A percentile compares a stretch with the other conserved stretches of the same genome.
Conservation (phyloP, 78 protist species). For the Speleostelium caveatum region DNA sequence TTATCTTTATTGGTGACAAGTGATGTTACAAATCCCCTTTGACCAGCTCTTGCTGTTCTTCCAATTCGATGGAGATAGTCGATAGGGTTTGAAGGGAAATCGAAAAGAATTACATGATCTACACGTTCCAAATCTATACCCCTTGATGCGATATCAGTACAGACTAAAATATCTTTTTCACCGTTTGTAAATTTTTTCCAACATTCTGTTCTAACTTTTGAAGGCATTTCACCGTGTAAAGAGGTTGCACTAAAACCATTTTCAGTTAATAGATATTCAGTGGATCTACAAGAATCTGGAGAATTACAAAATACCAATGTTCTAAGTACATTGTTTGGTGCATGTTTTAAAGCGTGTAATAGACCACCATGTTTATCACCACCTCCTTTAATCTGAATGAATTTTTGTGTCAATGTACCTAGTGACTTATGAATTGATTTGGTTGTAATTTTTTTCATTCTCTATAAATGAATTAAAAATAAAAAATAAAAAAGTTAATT, state of each 20-base stretch:
- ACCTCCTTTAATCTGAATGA: conserved; percentile 4
- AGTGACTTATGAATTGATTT: conserved; percentile 46
- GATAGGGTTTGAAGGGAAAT: conserved; percentile 85
- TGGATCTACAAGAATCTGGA: conserved; percentile 70
- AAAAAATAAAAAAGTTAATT: too few species aligned
- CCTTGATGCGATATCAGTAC: conserved; percentile 88
- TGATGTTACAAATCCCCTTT: conserved; percentile 28
- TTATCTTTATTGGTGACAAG: conserved; percentile 55
- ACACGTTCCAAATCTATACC: conserved; percentile 78
- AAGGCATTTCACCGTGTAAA: conserved; percentile 79
- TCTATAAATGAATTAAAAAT: too few species aligned
- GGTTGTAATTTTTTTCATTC: conserved; percentile 20
- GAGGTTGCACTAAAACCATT: conserved; percentile 27
- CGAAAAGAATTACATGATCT: conserved; percentile 83
- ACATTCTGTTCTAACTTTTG: background rate
- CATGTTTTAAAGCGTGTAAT: conserved; percentile 3
- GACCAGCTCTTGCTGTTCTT: conserved; percentile 91
- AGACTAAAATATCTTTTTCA: conserved; percentile 65
- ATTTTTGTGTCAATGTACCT: conserved; percentile 31
- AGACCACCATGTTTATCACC: conserved; percentile 58
- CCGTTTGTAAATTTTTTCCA: conserved; percentile 45
- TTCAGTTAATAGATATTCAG: conserved; percentile 69
- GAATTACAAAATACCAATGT: conserved; percentile 72
- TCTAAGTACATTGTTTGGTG: background rate
- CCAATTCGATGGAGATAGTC: conserved; percentile 91